Evolutionary conservation across 129 eudicot species (phyloP).

Genomic region (Scalesia atractyloides): DNA sequence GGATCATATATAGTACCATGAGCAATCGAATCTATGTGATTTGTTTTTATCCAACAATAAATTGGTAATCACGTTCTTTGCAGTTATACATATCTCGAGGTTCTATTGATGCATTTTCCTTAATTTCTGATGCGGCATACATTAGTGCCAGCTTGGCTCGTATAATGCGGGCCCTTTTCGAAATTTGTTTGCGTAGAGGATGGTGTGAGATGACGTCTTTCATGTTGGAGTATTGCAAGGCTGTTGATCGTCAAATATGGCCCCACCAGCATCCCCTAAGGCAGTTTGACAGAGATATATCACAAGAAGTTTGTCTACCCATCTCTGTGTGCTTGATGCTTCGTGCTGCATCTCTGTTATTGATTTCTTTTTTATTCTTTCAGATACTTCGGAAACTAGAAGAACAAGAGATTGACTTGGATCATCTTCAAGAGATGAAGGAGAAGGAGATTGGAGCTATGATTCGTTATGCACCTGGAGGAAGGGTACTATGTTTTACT

Average conservation of each 20-base stretch:
- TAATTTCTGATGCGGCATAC: conserved; percentile 93
- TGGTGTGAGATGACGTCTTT: conserved; percentile 98
- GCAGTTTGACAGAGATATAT: conserved; percentile 87
- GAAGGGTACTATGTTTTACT: conserved; percentile 57
- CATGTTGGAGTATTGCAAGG: conserved; percentile 98
- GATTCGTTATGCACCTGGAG: conserved; percentile 94
- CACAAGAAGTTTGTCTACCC: conserved; percentile 61
- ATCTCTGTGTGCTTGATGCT: conserved; percentile 6
- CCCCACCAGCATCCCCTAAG: conserved; percentile 98
- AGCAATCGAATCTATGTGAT: conserved; percentile 7
- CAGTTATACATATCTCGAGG: conserved; percentile 95
- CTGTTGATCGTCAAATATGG: conserved; percentile 99
- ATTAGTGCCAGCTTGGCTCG: conserved; percentile 99
- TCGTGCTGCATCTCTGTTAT: conserved; percentile 12
- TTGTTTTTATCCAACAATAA: conserved; percentile 21
- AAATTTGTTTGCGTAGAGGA: conserved; percentile 94
- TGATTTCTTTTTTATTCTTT: conserved; percentile 24
- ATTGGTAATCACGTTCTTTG: conserved; percentile 27
- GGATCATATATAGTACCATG: conserved; percentile 16
- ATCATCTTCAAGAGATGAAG: conserved; percentile 80
- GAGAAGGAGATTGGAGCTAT: conserved; percentile 95
- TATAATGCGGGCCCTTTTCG: conserved; percentile 95
- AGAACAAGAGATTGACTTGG: conserved; percentile 82
- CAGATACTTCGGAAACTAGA: conserved; percentile 95
- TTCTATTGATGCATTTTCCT: conserved; percentile 75